phyloP scores from a whole-genome alignment of 2,329 filamentous ascomycete genomes.

The Aspergillus nomiae region DNA sequence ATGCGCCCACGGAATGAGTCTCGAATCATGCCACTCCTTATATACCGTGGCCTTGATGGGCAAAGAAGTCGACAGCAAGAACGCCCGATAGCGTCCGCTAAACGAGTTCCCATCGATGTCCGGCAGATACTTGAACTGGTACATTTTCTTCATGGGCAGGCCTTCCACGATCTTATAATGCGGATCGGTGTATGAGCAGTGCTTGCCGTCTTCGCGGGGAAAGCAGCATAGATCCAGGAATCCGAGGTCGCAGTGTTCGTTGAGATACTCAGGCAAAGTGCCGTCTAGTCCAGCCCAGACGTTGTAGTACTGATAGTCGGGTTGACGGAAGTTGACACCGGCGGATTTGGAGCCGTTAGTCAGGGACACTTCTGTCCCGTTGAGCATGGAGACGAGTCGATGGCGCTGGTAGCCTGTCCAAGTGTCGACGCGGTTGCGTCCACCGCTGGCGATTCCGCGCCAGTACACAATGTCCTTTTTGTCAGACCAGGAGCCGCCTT shows the following conservation, averaged over 20 bases:
- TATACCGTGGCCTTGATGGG: slow-evolving; percentile 79
- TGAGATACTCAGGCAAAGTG: slow-evolving; percentile 44
- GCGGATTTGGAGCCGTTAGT: slow-evolving; percentile 49
- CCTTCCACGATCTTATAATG: slow-evolving; percentile 38
- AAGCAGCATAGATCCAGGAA: slow-evolving; percentile 50
- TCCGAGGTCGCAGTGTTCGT: slow-evolving; percentile 42
- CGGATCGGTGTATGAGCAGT: slow-evolving; percentile 51
- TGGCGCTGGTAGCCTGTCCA: slow-evolving; percentile 76
- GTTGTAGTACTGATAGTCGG: slow-evolving; percentile 47
- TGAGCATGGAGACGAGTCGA: slow-evolving; percentile 73
- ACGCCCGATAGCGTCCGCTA: slow-evolving; percentile 68
- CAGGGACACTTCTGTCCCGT: slow-evolving; percentile 59
- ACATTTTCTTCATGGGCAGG: slow-evolving; percentile 42
- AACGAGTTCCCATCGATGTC: slow-evolving; percentile 78
- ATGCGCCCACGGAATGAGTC: slow-evolving; percentile 75
- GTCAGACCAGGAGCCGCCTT: slow-evolving; percentile 43
- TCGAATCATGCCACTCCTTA: slow-evolving; percentile 77
- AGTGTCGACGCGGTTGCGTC: slow-evolving; percentile 53
- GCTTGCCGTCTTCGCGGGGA: slow-evolving; percentile 34
- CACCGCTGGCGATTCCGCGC: slow-evolving; percentile 53
- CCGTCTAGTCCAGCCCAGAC: slow-evolving; percentile 30
- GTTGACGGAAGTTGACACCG: slow-evolving; percentile 29
- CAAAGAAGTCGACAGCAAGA: slow-evolving; percentile 68
- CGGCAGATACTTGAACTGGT: slow-evolving; percentile 66
- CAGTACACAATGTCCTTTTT: slow-evolving; percentile 49